These are phyloP conservation scores for Plasmodium malariae DNA, from an alignment of 169 alveolate genomes.

Conservation along the genomic window DNA sequence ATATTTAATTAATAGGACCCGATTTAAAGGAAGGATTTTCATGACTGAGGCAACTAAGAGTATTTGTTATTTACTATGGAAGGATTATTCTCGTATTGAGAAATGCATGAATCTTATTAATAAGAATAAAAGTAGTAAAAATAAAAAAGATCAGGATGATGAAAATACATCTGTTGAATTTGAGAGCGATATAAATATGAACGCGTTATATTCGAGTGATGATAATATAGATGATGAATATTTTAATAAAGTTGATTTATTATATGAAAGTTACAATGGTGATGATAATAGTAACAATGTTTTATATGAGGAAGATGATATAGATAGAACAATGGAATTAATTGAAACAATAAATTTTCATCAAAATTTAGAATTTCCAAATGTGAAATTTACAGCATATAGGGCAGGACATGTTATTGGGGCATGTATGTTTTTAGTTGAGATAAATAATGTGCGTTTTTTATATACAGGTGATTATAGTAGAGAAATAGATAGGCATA, in stretches of 20 bases:
- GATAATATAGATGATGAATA: conserved; percentile 15
- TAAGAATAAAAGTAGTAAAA: conserved; percentile 53
- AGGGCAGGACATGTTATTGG: conserved; percentile 99
- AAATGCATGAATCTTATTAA: conserved; percentile 70
- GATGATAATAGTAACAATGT: conserved; percentile 77
- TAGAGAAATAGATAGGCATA: conserved; percentile 96
- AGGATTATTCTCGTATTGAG: conserved; percentile 93
- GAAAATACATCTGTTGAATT: conserved; percentile 14
- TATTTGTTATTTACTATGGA: conserved; percentile 95
- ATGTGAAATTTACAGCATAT: conserved; percentile 95
- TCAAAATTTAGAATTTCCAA: conserved; percentile 93
- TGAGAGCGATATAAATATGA: background rate
- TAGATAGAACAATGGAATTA: conserved; percentile 91
- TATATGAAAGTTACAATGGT: conserved; percentile 13
- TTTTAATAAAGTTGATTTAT: conserved; percentile 16
- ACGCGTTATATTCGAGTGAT: conserved; percentile 19
- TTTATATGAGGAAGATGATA: conserved; percentile 94
- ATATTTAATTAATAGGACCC: conserved; percentile 94
- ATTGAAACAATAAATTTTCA: conserved; percentile 94
- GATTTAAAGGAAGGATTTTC: conserved; percentile 91
- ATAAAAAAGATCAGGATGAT: conserved; percentile 6
- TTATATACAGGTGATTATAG: conserved; percentile 99
- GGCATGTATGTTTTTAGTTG: conserved; percentile 99
- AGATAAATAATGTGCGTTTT: conserved; percentile 96
- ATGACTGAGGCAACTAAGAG: conserved; percentile 98